Base-by-base conservation (phyloP, 2,329 filamentous ascomycete species). In the Biscogniauxia mediterranea region DNA sequence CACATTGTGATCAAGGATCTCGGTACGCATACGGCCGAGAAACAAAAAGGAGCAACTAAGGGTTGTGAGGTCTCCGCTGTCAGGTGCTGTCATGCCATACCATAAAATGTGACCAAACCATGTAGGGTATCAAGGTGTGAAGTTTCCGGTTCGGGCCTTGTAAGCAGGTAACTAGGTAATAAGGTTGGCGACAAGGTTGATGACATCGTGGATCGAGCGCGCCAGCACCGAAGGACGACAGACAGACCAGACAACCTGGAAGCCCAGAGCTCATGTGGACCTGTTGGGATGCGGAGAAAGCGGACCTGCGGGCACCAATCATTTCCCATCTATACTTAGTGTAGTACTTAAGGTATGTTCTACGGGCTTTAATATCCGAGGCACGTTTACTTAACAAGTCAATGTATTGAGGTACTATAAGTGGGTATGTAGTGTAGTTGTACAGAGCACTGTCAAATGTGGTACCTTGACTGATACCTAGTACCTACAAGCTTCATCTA, bases 221-320 rank as follows among this genome's bases (percentile, higher is more conserved):
- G 13, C n/a, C n/a, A 21, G 11, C 17, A 17, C 17, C 8, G 11
- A 32, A 19, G 11, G 28, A 32, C 7, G 11, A 32, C 7, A 32
- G 26, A 8, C n/a, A n/a, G n/a, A n/a, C n/a, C n/a, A 32, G 28
- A 32, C 28, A 9, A 32, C 26, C 26, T 28, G 8, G 28, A 32
- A 32, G 28, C 28, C 28, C 28, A 2, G 28, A 46, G 32, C 19
- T n/a, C 19, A 17, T n/a, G 20, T 19, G 52, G 52, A 28, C 25
- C 54, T 54, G 4, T 20, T 11, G 6, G 38, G 32, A 42, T 20
- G 17, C 17, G 52, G 28, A 42, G 54, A 46, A 28, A 19, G 42
- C 25, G 23, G 55, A 23, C 26, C 17, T 51, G 55, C 55, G 55
- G 55, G 55, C 55, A 56, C 55, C 55, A 56, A 56, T 56, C 55